Evolutionary conservation across 495 filamentous ascomycete genomes (phyloP).

Genomic region (Parmelia sp.): DNA sequence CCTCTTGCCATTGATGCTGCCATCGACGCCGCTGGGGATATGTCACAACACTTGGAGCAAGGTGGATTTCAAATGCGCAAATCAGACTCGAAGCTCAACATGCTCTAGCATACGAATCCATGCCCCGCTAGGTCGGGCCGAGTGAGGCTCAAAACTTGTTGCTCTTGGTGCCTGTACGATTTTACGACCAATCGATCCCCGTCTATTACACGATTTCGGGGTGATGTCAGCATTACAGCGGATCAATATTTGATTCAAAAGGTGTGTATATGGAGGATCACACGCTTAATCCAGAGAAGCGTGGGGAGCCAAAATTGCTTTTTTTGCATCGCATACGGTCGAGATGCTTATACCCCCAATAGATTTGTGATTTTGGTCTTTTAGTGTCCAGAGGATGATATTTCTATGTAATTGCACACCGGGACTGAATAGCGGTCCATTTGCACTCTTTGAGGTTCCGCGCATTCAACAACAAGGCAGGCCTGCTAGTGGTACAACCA

Average conservation of each 20-base stretch:
- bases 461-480: no score
- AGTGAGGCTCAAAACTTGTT: not conserved
- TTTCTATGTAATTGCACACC: no score
- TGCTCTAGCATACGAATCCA: not conserved
- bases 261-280: constrained; percentile 6
- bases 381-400: not conserved
- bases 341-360: constrained; percentile 13
- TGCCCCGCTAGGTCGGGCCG: not conserved
- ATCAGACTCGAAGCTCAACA: constrained; percentile 11
- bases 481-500: not conserved
- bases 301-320: not conserved
- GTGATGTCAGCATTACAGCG: not conserved
- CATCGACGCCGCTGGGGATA: constrained; percentile 18
- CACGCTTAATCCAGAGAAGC: not conserved
- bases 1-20: constrained; percentile 26
- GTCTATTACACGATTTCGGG: not conserved
- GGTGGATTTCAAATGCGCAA: constrained; percentile 2
- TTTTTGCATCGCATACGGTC: not conserved
- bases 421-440: no score
- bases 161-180: not conserved
- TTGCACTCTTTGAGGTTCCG: no score
- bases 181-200: not conserved
- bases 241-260: not conserved
- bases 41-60: constrained; percentile 4
- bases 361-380: not conserved